These are phyloP conservation scores for Debaryomyces sp. DNA, from an alignment of 1,139 yeast genomes.

Conservation along the genomic window DNA sequence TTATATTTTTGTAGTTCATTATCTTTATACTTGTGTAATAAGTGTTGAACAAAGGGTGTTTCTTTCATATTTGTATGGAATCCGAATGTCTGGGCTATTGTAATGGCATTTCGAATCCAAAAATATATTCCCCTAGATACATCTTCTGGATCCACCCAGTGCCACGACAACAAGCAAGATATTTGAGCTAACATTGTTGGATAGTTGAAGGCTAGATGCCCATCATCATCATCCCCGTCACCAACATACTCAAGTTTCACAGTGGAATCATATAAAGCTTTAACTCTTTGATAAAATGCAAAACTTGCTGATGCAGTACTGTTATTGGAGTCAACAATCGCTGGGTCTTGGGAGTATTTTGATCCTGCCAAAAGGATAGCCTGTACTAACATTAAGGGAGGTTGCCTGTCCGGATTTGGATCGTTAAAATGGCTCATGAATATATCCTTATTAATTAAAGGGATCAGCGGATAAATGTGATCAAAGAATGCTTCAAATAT, in stretches of 20 bases:
- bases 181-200: slow-evolving; percentile 16
- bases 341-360: slow-evolving; percentile 15
- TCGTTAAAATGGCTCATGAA: slow-evolving; percentile 16
- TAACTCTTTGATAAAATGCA: slow-evolving; percentile 12
- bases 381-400: slow-evolving; percentile 17
- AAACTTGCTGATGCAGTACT: slow-evolving; percentile 9
- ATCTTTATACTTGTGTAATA: background rate
- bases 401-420: slow-evolving; percentile 15
- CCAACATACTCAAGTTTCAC: slow-evolving; percentile 17
- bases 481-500: slow-evolving; percentile 79
- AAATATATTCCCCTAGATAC: slow-evolving; percentile 11
- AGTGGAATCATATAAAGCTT: slow-evolving; percentile 15
- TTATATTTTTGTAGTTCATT: background rate
- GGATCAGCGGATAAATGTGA: slow-evolving; percentile 39
- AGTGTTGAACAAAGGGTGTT: slow-evolving; percentile 5
- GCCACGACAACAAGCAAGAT: slow-evolving; percentile 15
- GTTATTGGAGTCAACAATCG: slow-evolving; percentile 14
- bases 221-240: slow-evolving; percentile 13
- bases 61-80: slow-evolving; percentile 13
- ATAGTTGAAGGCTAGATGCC: slow-evolving; percentile 16
- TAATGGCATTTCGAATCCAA: slow-evolving; percentile 14
- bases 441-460: slow-evolving; percentile 16
- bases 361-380: slow-evolving; percentile 16
- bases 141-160: slow-evolving; percentile 18
- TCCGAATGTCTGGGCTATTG: slow-evolving; percentile 13